Evolutionary conservation across 2,329 filamentous ascomycete species (phyloP), one percentile per base, ranked within the genome.

Genomic region (Apiospora malaysiana): DNA sequence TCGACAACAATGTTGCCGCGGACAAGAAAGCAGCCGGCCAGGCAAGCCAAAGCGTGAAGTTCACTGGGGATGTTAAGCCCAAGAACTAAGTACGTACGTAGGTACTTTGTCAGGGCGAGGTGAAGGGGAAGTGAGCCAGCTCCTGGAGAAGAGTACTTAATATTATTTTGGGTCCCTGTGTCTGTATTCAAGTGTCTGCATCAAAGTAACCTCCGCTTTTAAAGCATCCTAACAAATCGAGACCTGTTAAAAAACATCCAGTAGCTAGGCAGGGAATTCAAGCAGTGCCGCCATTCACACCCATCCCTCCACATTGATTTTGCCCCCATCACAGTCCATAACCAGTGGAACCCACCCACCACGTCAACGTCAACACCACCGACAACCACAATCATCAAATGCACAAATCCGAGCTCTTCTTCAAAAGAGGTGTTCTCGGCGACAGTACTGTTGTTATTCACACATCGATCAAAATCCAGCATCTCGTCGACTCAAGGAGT

Each of bases 1-100:
- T 89, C 69, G 79, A 85, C 73, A 88, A 81, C 71, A 89, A 89
- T 77, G 82, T 89, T 68, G 78, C 81, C 12, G 74, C 73, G 4
- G 83, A 85, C 77, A 71, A 78, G 68, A 75, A 75, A 37, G 74
- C 76, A 3, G 79, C 80, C 16, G 82, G 82, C 46, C 70, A 81
- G 72, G 71, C 77, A 43, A 83, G 81, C 74, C 75, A 79, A 74
- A 77, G 78, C 66, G 78, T 85, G 25, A 72, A 80, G 69, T 84
- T 84, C 73, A 70, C 72, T 16, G 68, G 37, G 9, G 72, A 73
- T 46, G 68, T 70, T 8, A 47, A 72, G 69, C 71, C 71, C 42
- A 46, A 67, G 40, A 67, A 67, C 14, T 67, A 67, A 27, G 12
- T 18, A 45, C 4, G 12, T 67, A 21, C 4, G 12, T 67, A 21